Evolutionary conservation across 2,329 filamentous ascomycete genomes (phyloP).

Genomic region (Penicillium olsonii): DNA sequence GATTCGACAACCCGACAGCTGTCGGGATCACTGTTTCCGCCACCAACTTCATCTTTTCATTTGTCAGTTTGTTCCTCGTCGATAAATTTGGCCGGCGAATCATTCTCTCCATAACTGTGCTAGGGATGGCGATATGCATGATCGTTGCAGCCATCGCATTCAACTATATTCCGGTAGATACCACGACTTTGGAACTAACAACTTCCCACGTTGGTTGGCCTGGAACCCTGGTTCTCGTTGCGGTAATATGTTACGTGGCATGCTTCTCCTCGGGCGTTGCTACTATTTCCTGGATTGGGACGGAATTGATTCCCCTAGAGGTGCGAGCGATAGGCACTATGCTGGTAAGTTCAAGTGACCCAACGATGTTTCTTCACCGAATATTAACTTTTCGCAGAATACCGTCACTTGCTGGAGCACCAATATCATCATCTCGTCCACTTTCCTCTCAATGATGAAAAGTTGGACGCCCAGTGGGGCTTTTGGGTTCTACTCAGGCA

Average conservation of each 20-base stretch:
- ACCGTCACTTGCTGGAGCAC: conserved; percentile 25
- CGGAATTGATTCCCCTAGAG: conserved; percentile 51
- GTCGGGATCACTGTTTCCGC: conserved; percentile 46
- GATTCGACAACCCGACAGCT: conserved; percentile 52
- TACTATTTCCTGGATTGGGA: conserved; percentile 51
- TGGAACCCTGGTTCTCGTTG: conserved; percentile 43
- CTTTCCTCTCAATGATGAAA: conserved; percentile 54
- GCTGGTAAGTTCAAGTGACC: conserved; percentile 37
- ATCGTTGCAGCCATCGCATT: conserved; percentile 49
- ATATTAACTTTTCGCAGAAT: background rate
- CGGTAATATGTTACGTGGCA: conserved; percentile 46
- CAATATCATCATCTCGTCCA: conserved; percentile 46
- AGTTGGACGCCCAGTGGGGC: conserved; percentile 50
- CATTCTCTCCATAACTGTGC: conserved; percentile 45
- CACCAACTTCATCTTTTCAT: conserved; percentile 49
- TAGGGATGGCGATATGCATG: conserved; percentile 46
- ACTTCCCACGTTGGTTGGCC: conserved; percentile 30
- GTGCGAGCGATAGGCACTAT: conserved; percentile 51
- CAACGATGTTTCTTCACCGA: background rate
- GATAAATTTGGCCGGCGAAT: conserved; percentile 49
- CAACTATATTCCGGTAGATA: conserved; percentile 50
- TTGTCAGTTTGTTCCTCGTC: conserved; percentile 48
- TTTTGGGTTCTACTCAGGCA: conserved; percentile 54
- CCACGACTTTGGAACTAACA: conserved; percentile 33
- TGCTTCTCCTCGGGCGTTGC: conserved; percentile 51